These are phyloP conservation scores for Rhizopogon sp. DNA, from an alignment of 768 basidiomycete species.

Conservation along the genomic window DNA sequence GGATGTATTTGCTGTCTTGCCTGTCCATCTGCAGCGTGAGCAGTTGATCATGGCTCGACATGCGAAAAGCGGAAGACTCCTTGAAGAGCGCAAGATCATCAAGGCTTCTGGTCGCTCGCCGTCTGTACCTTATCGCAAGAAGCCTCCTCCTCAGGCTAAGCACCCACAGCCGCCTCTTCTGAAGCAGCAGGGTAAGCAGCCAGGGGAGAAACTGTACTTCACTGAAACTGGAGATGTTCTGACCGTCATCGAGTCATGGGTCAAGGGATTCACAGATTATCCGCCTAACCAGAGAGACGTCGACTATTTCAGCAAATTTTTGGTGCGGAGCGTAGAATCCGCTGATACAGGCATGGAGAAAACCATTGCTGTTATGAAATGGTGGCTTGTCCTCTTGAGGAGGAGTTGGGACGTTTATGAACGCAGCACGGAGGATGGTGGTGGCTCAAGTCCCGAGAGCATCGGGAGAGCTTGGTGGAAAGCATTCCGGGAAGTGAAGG, in stretches of 20 bases:
- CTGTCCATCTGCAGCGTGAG: constrained; percentile 65
- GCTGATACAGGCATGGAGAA: constrained; percentile 66
- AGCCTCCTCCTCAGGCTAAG: constrained; percentile 53
- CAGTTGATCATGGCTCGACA: constrained; percentile 60
- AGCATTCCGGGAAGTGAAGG: constrained; percentile 67
- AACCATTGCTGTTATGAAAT: constrained; percentile 67
- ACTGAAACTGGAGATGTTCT: constrained; percentile 71
- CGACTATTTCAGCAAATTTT: constrained; percentile 66
- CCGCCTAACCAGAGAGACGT: constrained; percentile 74
- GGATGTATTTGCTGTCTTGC: constrained; percentile 61
- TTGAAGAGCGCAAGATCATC: constrained; percentile 44
- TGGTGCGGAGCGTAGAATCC: constrained; percentile 64
- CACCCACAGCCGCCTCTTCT: constrained; percentile 46
- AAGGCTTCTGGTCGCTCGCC: constrained; percentile 33
- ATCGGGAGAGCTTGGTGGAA: constrained; percentile 80
- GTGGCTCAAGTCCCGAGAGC: constrained; percentile 26
- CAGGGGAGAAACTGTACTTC: constrained; percentile 52
- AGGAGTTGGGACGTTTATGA: constrained; percentile 60
- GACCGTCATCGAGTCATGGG: constrained; percentile 69
- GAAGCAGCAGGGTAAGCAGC: constrained; percentile 47
- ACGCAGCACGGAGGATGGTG: constrained; percentile 30
- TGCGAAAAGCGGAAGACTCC: constrained; percentile 33
- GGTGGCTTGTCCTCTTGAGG: constrained; percentile 75
- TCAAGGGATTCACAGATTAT: constrained; percentile 52
- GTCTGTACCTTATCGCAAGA: constrained; percentile 38